Evolutionary conservation across 2,329 filamentous ascomycete genomes (phyloP), one percentile per base, ranked within the genome.

Genomic region (Leptodontidium sp.): DNA sequence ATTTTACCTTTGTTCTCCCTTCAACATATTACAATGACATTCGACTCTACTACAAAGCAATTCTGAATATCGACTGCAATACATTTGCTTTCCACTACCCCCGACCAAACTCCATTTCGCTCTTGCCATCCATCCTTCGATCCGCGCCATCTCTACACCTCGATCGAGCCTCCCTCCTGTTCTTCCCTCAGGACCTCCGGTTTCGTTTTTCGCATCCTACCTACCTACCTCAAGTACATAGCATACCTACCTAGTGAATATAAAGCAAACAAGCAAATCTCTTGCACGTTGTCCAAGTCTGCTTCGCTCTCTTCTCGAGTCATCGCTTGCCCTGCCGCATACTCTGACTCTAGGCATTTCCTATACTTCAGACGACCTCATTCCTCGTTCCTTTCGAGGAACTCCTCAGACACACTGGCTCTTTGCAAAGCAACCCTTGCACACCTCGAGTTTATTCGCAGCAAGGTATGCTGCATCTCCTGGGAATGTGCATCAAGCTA

Each of bases 161-260:
- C 70, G 40, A 57, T 68, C 70, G 64, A 64, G 2, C 49, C 21
- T 26, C 32, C 35, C 49, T 52, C 32, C 49, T 12, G 14, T 0
- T 43, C 69, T 68, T 50, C 49, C 66, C 47, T 40, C 61, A 68
- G 70, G 64, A 70, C 38, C 67, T 55, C 68, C 70, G 61, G 66
- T 73, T 71, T 73, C 71, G 73, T 71, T 74, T 73, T 64, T 74
- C 71, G 70, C 70, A 68, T 68, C 66, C 71, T 58, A 55, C 53
- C 72, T 55, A 67, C 59, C 64, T 78, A 72, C 71, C 68, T 74
- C 77, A 80, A 80, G 79, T 84, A 83, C 77, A 81, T 78, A 84
- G 82, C 80, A 80, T 84, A 32, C 29, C 29, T 32, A 84, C 29
- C 29, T 32, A 84, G 81, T 82, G 79, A 84, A 84, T 82, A 83